These are phyloP conservation scores for Schwanniomyces polymorphus DNA, from an alignment of 805 yeast species.

Conservation along the genomic window DNA sequence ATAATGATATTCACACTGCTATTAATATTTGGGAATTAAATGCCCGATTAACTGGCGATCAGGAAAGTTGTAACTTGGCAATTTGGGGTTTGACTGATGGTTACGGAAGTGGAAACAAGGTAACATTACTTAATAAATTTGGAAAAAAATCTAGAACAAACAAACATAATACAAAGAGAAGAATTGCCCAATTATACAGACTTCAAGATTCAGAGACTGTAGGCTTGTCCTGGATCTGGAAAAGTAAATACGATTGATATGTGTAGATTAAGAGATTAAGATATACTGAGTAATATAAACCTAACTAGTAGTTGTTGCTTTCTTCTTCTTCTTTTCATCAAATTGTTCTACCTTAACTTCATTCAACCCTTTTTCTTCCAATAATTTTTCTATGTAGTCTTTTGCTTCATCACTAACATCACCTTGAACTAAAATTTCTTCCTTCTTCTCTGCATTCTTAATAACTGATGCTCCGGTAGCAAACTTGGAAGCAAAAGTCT, in stretches of 20 bases:
- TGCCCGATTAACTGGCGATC: conserved; percentile 18
- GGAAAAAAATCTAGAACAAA: conserved; percentile 17
- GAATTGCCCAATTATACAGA: conserved; percentile 28
- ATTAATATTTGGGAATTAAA: conserved; percentile 21
- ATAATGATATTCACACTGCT: conserved; percentile 14
- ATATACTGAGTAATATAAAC: not conserved
- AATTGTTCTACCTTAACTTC: conserved; percentile 88
- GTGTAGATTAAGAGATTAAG: not conserved
- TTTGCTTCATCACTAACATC: conserved; percentile 93
- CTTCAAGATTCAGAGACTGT: conserved; percentile 19
- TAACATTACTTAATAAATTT: conserved; percentile 15
- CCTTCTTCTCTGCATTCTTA: conserved; percentile 87
- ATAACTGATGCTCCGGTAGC: conserved; percentile 96
- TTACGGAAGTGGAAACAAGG: conserved; percentile 19
- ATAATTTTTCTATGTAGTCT: conserved; percentile 63
- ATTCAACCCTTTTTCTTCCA: conserved; percentile 78
- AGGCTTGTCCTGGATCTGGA: conserved; percentile 34
- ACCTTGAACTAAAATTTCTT: conserved; percentile 90
- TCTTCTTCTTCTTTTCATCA: conserved; percentile 74
- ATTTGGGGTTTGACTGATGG: conserved; percentile 20
- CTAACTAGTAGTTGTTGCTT: conserved; percentile 24
- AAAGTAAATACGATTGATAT: conserved; percentile 8
- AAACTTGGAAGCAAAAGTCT: conserved; percentile 88
- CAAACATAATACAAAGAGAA: conserved; percentile 22
- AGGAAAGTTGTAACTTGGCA: conserved; percentile 20